A percentile compares a stretch with the other conserved stretches of the same genome.
These are phyloP conservation scores for Gloeophyllum trabeum DNA, from an alignment of 768 basidiomycete species.

Conservation along the genomic window DNA sequence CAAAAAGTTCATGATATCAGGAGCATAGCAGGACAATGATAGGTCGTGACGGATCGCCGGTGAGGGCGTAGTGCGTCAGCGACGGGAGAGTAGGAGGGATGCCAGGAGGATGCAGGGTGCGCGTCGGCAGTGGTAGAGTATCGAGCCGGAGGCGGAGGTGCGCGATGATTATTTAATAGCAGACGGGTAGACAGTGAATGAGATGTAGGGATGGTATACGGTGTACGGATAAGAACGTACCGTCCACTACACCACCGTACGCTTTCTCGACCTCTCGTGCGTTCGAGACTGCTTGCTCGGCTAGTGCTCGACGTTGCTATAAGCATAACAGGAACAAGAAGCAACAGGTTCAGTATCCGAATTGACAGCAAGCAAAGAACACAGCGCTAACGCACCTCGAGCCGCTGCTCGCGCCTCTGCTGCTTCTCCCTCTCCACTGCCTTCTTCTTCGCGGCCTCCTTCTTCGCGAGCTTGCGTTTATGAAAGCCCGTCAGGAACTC, in stretches of 20 bases:
- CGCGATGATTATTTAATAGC: too few species aligned
- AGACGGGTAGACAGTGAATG: too few species aligned
- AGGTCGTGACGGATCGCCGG: too few species aligned
- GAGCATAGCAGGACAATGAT: too few species aligned
- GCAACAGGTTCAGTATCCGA: background rate
- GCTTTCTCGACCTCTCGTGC: constrained; percentile 68
- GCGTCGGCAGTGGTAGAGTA: too few species aligned
- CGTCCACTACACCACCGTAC: constrained; percentile 43
- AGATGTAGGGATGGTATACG: constrained; percentile 1
- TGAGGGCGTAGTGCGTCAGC: too few species aligned
- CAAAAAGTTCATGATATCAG: too few species aligned
- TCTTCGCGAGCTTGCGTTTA: constrained; percentile 81
- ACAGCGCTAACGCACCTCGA: constrained; percentile 44
- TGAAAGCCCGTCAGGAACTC: constrained; percentile 91
- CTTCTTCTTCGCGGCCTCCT: constrained; percentile 63
- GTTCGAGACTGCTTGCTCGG: constrained; percentile 71
- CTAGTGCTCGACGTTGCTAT: constrained; percentile 69
- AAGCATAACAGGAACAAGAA: constrained; percentile 8
- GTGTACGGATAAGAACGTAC: constrained; percentile 6
- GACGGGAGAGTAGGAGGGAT: too few species aligned
- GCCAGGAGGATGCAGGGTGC: too few species aligned
- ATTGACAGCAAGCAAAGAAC: background rate
- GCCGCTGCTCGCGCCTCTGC: constrained; percentile 59
- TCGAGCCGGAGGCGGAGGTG: too few species aligned
- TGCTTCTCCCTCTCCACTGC: constrained; percentile 71